Evolutionary conservation across 352 stramenopile species (phyloP), one percentile per base, ranked within the genome.

Genomic region (Elongisporangium prolatum): DNA sequence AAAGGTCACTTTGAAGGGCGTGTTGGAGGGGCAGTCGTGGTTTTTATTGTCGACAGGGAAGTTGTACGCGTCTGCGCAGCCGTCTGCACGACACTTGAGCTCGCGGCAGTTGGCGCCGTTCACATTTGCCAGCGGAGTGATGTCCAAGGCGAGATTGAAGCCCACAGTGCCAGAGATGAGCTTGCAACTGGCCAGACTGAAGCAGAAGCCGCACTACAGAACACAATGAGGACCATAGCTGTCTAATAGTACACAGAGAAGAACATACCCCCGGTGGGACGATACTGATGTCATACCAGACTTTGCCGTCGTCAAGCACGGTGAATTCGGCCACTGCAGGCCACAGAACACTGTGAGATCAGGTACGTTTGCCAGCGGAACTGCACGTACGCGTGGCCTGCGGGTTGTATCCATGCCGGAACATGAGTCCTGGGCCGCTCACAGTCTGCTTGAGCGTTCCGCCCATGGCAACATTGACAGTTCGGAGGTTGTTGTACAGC

Each of bases 11-110:
- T 83, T 69, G 47, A 79, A 73, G 9, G 63, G 63, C 3, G 68
- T 72, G 18, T 59, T 64, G 3, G 34, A 49, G 0, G 73, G 68
- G 22, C 81, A 91, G 50, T 69, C 70, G 66, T 81, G 78, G n/a
- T 71, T 91, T 70, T 91, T 91, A 59, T 89, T 66, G 61, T 88
- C 81, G 54, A 50, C 66, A 5, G 81, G 81, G 61, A 67, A 91
- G 16, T 78, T 65, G 66, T 91, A 91, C 10, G 75, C 81, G 47
- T 88, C 77, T 9, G 58, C 44, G 57, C 79, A 89, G 60, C 72
- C 66, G 25, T 80, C 63, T 0, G 28, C 21, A 0, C 60, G 54
- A 16, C 80, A 88, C 7, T 60, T 50, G 10, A 91, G 53, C 17
- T 50, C 20, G 10, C 52, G 21, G 59, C 79, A 91, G 25, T 62